Conservation (phyloP, 768 basidiomycete species). For the Psilocybe sp. region DNA sequence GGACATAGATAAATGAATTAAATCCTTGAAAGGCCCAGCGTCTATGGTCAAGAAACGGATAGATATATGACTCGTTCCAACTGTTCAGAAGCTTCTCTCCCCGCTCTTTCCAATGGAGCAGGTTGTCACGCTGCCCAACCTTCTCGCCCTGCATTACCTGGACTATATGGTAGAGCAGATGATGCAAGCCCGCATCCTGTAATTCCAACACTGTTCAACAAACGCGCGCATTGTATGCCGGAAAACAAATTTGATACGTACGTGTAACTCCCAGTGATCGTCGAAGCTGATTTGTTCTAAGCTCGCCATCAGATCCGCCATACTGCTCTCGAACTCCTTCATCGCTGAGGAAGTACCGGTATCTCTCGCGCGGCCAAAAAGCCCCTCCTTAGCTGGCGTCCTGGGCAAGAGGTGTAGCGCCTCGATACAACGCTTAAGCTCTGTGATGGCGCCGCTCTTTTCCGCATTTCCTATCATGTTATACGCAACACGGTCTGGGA, state of each 20-base stretch:
- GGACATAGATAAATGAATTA: neutral
- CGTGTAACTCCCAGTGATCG: neutral
- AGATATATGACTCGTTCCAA: neutral
- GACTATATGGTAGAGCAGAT: neutral
- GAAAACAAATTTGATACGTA: neutral
- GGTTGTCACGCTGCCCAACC: neutral
- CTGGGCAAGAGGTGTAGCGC: too few relatives aligned
- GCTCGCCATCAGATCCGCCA: too few relatives aligned
- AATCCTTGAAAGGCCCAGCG: conserved; percentile 1
- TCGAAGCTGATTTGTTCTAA: neutral
- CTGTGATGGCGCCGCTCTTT: neutral
- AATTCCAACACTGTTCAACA: neutral
- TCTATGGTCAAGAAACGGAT: neutral
- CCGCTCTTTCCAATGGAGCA: neutral
- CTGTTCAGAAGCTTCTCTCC: neutral
- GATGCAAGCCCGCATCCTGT: neutral
- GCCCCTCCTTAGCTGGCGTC: too few relatives aligned
- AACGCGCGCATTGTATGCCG: neutral
- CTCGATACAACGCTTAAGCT: neutral
- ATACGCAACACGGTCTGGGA: neutral
- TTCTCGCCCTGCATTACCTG: neutral
- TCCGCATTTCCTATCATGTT: neutral
- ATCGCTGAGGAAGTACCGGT: too few relatives aligned
- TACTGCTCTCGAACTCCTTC: too few relatives aligned
- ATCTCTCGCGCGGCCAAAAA: too few relatives aligned